These are phyloP conservation scores for Apophysomyces ossiformis DNA, from an alignment of 371 early-diverging fungal species.

Conservation along the genomic window DNA sequence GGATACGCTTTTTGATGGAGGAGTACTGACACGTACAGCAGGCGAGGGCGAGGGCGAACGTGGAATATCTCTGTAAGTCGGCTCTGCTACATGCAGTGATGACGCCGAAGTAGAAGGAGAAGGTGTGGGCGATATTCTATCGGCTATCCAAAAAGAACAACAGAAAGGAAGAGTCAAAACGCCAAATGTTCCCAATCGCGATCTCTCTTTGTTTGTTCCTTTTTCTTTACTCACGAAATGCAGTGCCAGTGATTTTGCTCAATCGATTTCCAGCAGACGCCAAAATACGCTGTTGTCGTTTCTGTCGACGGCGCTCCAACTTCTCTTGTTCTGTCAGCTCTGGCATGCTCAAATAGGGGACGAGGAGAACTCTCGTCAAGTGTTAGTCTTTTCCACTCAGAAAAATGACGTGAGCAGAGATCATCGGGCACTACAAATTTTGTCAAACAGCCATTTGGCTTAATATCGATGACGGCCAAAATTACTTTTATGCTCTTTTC, in stretches of 20 bases:
- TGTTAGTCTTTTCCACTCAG: no score
- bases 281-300: conserved; percentile 62
- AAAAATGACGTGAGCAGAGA: no score
- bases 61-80: conserved; percentile 15
- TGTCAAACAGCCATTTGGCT: no score
- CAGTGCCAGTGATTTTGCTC: conserved; percentile 61
- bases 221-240: conserved; percentile 35
- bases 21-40: conserved; percentile 14
- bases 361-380: neutral
- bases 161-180: neutral
- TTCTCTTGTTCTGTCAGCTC: conserved; percentile 58
- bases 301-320: conserved; percentile 59
- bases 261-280: conserved; percentile 62
- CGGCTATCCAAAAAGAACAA: conserved; percentile 11
- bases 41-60: conserved; percentile 28
- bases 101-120: conserved; percentile 39
- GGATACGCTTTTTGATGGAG: conserved; percentile 4
- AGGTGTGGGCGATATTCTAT: conserved; percentile 40
- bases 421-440: no score
- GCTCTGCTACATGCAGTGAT: conserved; percentile 20
- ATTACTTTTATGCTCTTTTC: no score
- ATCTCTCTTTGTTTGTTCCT: neutral
- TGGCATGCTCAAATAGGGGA: conserved; percentile 20
- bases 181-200: neutral
- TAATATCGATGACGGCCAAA: no score